These are phyloP conservation scores for Phyllosticta paracitricarpa DNA, from an alignment of 2,329 filamentous ascomycete species.

Conservation along the genomic window DNA sequence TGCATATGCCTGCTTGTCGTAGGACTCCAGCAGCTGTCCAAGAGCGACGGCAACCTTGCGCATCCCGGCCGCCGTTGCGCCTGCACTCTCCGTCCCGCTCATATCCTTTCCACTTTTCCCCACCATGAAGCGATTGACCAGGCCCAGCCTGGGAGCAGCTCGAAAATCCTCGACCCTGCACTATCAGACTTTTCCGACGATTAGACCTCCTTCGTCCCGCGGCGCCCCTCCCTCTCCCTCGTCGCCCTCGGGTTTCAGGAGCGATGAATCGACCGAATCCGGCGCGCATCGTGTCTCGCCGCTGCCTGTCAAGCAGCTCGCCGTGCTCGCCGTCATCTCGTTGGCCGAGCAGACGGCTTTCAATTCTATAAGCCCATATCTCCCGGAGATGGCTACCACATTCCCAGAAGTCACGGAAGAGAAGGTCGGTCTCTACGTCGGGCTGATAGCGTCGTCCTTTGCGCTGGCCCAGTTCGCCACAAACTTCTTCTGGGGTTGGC, in stretches of 20 bases:
- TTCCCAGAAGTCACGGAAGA: constrained; percentile 69
- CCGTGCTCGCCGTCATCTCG: constrained; percentile 76
- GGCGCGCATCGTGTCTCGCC: constrained; percentile 52
- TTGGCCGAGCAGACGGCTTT: constrained; percentile 91
- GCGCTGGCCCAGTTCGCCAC: constrained; percentile 86
- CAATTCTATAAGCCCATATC: constrained; percentile 91
- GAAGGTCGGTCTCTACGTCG: constrained; percentile 78
- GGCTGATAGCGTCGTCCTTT: constrained; percentile 81
- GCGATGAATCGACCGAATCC: constrained; percentile 25
- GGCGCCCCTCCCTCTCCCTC: constrained; percentile 38
- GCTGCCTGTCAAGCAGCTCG: constrained; percentile 71
- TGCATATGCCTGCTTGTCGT: background rate
- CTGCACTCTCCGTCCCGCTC: background rate
- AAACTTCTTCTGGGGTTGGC: constrained; percentile 83
- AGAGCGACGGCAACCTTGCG: background rate
- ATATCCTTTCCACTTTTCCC: background rate
- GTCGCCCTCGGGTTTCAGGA: constrained; percentile 8
- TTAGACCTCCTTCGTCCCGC: constrained; percentile 56
- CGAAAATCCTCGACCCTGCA: constrained; percentile 49
- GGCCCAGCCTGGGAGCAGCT: constrained; percentile 19
- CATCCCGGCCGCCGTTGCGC: background rate
- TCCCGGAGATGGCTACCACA: constrained; percentile 80
- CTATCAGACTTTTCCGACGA: constrained; percentile 73
- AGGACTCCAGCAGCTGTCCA: background rate
- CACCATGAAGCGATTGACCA: constrained; percentile 5